Percentiles rank a stretch among this genome's conserved stretches.
phyloP scores from a whole-genome alignment of 164 flowering plant genomes.

The Tetracentron sinense region DNA sequence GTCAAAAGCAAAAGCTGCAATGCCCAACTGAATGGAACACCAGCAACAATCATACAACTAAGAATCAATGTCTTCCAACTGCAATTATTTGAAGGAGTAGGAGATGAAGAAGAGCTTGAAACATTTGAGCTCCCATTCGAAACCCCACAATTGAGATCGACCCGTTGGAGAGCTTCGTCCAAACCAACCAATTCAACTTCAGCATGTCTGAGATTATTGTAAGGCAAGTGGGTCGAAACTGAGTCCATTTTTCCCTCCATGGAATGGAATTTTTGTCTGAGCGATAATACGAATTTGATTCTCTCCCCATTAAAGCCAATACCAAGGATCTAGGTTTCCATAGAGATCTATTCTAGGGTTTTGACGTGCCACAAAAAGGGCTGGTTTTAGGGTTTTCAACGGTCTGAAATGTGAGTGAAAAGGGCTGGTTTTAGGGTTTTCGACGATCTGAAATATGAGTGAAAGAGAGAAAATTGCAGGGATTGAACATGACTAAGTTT shows the following conservation, averaged over 20 bases:
- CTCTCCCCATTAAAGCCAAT: conserved; percentile 11
- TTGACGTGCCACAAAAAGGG: no score
- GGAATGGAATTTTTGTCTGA: not conserved
- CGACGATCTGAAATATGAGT: no score
- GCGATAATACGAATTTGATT: not conserved
- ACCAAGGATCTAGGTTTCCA: not conserved
- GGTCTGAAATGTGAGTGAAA: no score
- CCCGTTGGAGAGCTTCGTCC: conserved; percentile 30
- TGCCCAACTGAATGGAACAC: conserved; percentile 98
- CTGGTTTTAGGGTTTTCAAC: no score
- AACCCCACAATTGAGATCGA: conserved; percentile 27
- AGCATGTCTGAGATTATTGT: conserved; percentile 54
- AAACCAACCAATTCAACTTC: conserved; percentile 54
- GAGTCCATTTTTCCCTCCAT: conserved; percentile 46
- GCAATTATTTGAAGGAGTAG: conserved; percentile 15
- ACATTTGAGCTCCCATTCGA: conserved; percentile 19
- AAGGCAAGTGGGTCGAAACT: conserved; percentile 62
- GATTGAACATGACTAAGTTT: no score
- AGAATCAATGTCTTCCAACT: conserved; percentile 56
- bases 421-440: no score
- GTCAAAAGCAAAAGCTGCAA: conserved; percentile 89
- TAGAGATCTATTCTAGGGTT: conserved; percentile 3
- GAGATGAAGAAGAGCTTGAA: conserved; percentile 15
- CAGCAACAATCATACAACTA: conserved; percentile 87
- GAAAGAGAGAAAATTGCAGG: no score